Percentiles rank a stretch among this genome's conserved stretches.
Conservation (phyloP, 306 rosid species). For the Canavalia ensiformis region DNA sequence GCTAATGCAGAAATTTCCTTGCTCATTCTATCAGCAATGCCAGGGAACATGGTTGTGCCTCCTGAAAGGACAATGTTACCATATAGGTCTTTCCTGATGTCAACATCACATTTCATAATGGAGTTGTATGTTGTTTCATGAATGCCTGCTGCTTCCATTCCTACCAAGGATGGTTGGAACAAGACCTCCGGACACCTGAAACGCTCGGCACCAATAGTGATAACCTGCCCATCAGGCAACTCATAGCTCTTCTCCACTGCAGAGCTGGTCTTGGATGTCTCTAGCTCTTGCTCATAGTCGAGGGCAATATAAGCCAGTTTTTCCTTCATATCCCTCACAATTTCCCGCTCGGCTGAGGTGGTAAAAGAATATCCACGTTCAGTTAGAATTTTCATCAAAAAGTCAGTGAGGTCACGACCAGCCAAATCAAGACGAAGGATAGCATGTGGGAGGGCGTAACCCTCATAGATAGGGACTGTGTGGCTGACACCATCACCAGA, state of each 20-base stretch:
- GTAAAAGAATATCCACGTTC: constrained; percentile 65
- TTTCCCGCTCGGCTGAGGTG: constrained; percentile 70
- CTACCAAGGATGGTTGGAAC: constrained; percentile 67
- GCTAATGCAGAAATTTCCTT: constrained; percentile 68
- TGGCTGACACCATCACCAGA: constrained; percentile 66
- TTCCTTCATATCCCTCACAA: constrained; percentile 69
- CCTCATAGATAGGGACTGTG: constrained; percentile 64
- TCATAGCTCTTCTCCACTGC: constrained; percentile 67
- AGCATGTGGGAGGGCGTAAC: constrained; percentile 65
- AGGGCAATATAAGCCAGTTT: constrained; percentile 66
- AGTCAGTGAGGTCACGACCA: constrained; percentile 65
- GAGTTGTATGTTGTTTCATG: constrained; percentile 71
- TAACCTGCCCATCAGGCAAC: constrained; percentile 69
- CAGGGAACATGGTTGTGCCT: constrained; percentile 68
- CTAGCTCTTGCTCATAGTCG: constrained; percentile 67
- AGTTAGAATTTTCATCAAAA: constrained; percentile 59
- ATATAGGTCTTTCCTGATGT: constrained; percentile 64
- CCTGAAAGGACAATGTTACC: constrained; percentile 69
- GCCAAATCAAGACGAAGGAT: constrained; percentile 65
- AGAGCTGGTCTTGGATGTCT: constrained; percentile 66
- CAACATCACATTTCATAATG: constrained; percentile 67
- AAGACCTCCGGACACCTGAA: constrained; percentile 72
- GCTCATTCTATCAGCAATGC: constrained; percentile 69
- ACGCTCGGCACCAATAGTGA: constrained; percentile 66
- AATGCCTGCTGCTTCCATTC: constrained; percentile 67